A percentile compares a stretch with the other conserved stretches of the same genome.
Conservation (phyloP, 176 grass and related monocot genomes). For the Ensete ventricosum region DNA sequence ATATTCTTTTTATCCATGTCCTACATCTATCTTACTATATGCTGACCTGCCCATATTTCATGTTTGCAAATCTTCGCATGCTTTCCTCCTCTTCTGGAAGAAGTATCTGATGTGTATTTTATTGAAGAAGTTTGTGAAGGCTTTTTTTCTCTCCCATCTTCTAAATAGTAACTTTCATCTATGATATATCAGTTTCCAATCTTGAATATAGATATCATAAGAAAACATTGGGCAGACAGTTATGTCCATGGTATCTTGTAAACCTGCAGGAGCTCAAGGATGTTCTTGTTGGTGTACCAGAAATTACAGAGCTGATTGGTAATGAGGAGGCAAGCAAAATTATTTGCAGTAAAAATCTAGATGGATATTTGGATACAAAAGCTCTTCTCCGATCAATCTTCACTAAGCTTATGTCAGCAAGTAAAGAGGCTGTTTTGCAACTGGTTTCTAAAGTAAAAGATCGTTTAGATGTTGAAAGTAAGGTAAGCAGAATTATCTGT, state of each 20-base stretch:
- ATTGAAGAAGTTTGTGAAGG: too few species aligned
- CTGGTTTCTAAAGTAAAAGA: conserved; percentile 42
- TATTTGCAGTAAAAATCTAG: conserved; percentile 28
- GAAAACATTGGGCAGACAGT: not conserved
- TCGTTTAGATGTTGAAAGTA: conserved; percentile 51
- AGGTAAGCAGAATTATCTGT: conserved; percentile 34
- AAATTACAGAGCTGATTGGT: conserved; percentile 47
- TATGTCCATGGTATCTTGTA: conserved; percentile 4
- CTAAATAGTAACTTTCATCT: too few species aligned
- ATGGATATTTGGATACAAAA: conserved; percentile 36
- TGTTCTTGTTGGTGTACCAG: conserved; percentile 61
- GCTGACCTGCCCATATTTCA: too few species aligned
- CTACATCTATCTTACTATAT: too few species aligned
- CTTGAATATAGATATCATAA: not conserved
- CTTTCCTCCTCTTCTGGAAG: too few species aligned
- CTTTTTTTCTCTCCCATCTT: too few species aligned
- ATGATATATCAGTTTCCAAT: not conserved
- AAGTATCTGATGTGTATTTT: too few species aligned
- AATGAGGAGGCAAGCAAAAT: conserved; percentile 40
- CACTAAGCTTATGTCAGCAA: conserved; percentile 62
- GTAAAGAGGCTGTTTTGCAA: conserved; percentile 48
- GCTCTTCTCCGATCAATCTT: conserved; percentile 44
- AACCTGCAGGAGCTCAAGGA: conserved; percentile 61
- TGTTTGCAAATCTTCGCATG: too few species aligned
- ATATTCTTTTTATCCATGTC: too few species aligned